Evolutionary conservation across 2,329 filamentous ascomycete species (phyloP), one percentile per base, ranked within the genome.

Genomic region (Sporothrix sp.): DNA sequence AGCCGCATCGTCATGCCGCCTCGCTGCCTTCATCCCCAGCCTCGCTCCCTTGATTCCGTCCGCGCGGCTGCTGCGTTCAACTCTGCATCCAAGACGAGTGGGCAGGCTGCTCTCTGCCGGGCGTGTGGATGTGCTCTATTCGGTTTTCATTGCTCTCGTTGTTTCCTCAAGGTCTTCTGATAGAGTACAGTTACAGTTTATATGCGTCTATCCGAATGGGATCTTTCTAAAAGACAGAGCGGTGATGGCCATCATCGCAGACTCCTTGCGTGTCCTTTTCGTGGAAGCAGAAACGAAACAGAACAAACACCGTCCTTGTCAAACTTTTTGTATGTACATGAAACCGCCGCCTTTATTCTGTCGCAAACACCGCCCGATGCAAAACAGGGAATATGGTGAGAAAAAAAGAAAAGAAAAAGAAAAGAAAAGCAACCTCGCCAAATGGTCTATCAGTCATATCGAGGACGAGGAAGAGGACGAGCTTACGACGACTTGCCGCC

Each of bases 221-320:
- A 25, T 46, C 27, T 40, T 42, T 39, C 33, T 9, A 18, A 50
- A 8, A 49, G 21, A 44, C 39, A 18, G 53, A 55, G 53, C 50
- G 47, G 53, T 50, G 53, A 54, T 54, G 46, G 46, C 46, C 45
- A 42, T 52, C 50, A 48, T 50, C 40, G 51, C 46, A 18, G 28
- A 14, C 18, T 13, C 33, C 14, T 18, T 28, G 21, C 18, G 11
- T 32, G 20, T 8, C 23, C 9, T 21, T 14, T 35, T 37, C 16
- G 13, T 18, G 10, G 25, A 18, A 18, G 3, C 11, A 14, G 10
- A 20, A 33, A 45, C 1, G 7, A 33, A 13, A n/a, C n/a, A n/a
- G n/a, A n/a, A n/a, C n/a, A n/a, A n/a, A n/a, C n/a, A n/a, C n/a
- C n/a, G n/a, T n/a, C n/a, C 23, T 30, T 33, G 9, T 42, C 9